phyloP scores from a whole-genome alignment of 163 green algal species.

The Picocystis sp. region DNA sequence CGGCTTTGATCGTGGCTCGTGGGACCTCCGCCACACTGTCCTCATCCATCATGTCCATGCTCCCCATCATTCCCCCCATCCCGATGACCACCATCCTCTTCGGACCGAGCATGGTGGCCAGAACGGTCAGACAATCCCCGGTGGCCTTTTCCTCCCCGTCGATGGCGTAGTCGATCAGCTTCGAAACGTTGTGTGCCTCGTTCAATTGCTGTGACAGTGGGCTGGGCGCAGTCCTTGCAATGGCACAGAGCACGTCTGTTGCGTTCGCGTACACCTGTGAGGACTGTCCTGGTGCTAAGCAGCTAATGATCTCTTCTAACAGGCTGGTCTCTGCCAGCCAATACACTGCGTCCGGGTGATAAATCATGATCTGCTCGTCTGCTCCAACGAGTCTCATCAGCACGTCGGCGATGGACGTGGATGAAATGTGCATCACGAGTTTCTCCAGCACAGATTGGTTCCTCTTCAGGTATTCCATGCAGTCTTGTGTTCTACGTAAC shows the following conservation, averaged over 20 bases:
- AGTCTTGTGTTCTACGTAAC: conserved; percentile 50
- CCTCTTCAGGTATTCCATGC: conserved; percentile 59
- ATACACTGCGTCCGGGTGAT: conserved; percentile 22
- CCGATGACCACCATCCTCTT: not conserved
- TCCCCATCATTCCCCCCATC: not conserved
- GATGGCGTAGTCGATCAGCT: too few relatives aligned
- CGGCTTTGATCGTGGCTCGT: not conserved
- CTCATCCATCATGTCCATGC: conserved; percentile 1
- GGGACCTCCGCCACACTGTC: not conserved
- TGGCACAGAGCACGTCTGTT: conserved; percentile 73
- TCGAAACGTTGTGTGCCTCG: too few relatives aligned
- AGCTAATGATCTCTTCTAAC: conserved; percentile 52
- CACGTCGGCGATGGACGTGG: conserved; percentile 76
- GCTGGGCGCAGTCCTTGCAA: conserved; percentile 60
- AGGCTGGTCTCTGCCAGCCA: conserved; percentile 78
- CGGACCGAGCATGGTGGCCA: too few relatives aligned
- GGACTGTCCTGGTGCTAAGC: conserved; percentile 20
- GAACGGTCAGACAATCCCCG: too few relatives aligned
- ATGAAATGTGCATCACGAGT: conserved; percentile 71
- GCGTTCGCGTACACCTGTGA: conserved; percentile 43
- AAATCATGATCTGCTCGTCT: conserved; percentile 59
- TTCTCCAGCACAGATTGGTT: conserved; percentile 25
- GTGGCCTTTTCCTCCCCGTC: too few relatives aligned
- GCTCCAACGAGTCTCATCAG: conserved; percentile 75
- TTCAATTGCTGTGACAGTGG: conserved; percentile 32